Evolutionary conservation across 805 yeast species (phyloP).

Genomic region (Pichia pseudocactophila): DNA sequence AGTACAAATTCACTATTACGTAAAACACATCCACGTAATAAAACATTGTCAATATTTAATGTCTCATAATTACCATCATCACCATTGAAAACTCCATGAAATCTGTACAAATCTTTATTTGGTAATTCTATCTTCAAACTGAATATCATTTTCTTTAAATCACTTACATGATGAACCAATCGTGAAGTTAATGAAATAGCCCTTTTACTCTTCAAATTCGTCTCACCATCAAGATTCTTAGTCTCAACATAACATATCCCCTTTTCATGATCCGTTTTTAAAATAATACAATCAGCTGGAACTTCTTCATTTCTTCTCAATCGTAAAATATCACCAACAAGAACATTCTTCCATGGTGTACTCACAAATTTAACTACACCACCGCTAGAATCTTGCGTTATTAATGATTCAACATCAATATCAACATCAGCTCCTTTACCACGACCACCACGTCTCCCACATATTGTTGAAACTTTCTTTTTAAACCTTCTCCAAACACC

Average conservation of each 20-base stretch:
- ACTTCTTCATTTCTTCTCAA: slow-evolving; percentile 67
- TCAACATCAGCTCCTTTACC: no score
- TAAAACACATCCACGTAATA: slow-evolving; percentile 64
- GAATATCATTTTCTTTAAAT: slow-evolving; percentile 49
- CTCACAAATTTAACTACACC: slow-evolving; percentile 26
- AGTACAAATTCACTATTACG: slow-evolving; percentile 72
- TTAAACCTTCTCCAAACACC: slow-evolving; percentile 63
- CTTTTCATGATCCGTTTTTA: slow-evolving; percentile 60
- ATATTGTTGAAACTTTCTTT: slow-evolving; percentile 26
- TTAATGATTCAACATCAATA: no score
- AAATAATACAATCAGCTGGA: slow-evolving; percentile 63
- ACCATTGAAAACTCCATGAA: slow-evolving; percentile 47
- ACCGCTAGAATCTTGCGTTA: slow-evolving; percentile 15
- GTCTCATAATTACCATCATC: slow-evolving; percentile 39
- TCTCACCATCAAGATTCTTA: slow-evolving; percentile 66
- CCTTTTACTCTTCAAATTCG: slow-evolving; percentile 55
- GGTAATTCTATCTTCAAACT: slow-evolving; percentile 68
- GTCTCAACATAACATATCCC: slow-evolving; percentile 64
- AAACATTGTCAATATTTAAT: slow-evolving; percentile 49
- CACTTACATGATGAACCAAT: slow-evolving; percentile 45
- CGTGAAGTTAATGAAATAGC: slow-evolving; percentile 44
- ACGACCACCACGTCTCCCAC: no score
- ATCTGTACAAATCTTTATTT: slow-evolving; percentile 52
- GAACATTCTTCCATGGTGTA: slow-evolving; percentile 53
- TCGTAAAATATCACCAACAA: slow-evolving; percentile 66